Conservation (phyloP, 2,329 filamentous ascomycete genomes). For the Xylariomycetidae sp. region DNA sequence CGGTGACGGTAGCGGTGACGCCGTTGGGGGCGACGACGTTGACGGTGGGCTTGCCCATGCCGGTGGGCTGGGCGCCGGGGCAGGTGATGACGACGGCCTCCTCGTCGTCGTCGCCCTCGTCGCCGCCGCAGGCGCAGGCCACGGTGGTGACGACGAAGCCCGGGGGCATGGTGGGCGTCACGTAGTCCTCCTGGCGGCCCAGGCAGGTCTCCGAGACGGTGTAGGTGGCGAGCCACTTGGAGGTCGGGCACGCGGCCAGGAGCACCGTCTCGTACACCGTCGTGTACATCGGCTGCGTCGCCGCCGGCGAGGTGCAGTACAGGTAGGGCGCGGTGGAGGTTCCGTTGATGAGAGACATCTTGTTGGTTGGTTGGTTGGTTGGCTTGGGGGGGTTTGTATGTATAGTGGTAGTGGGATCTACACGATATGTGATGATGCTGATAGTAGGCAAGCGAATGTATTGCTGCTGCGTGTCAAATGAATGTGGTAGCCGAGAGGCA, state of each 20-base stretch:
- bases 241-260: conserved; percentile 32
- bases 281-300: conserved; percentile 26
- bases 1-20: conserved; percentile 25
- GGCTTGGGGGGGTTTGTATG: conserved; percentile 4
- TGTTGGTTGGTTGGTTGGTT: conserved; percentile 8
- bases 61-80: conserved; percentile 27
- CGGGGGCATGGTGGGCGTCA: conserved; percentile 26
- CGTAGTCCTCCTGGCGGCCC: conserved; percentile 24
- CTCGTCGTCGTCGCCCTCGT: conserved; percentile 22
- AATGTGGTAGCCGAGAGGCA: conserved; percentile 20
- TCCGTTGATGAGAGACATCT: conserved; percentile 21
- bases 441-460: conserved; percentile 6
- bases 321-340: conserved; percentile 25
- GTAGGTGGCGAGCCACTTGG: conserved; percentile 34
- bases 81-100: conserved; percentile 31
- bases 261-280: conserved; percentile 32
- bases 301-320: conserved; percentile 22
- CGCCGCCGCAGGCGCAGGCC: conserved; percentile 26
- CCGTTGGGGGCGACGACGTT: conserved; percentile 30
- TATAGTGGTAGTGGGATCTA: conserved; percentile 4
- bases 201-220: conserved; percentile 32
- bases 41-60: conserved; percentile 18
- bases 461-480: conserved; percentile 12
- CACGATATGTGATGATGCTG: background rate
- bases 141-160: conserved; percentile 34